A percentile compares a stretch with the other conserved stretches of the same genome.
phyloP scores from a whole-genome alignment of 768 basidiomycete genomes.

The Pleurotus sapidus region DNA sequence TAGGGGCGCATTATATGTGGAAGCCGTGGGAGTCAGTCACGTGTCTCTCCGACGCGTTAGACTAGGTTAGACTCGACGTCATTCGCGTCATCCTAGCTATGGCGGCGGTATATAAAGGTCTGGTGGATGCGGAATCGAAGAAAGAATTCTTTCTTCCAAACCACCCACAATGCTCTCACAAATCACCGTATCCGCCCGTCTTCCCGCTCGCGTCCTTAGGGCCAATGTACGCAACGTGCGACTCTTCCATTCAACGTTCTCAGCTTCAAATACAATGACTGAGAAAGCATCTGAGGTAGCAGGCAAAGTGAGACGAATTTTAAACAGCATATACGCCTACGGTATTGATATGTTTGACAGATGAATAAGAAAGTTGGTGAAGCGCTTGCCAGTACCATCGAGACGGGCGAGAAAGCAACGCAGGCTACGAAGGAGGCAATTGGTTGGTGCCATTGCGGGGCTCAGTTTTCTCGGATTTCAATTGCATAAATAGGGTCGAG shows the following conservation, averaged over 20 bases:
- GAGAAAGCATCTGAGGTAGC: constrained; percentile 45
- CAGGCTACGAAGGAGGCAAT: constrained; percentile 38
- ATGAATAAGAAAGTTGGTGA: constrained; percentile 43
- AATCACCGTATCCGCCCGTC: not conserved
- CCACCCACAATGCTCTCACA: not conserved
- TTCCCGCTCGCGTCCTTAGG: not conserved
- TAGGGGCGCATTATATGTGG: no score
- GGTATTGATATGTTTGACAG: constrained; percentile 19
- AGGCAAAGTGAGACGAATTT: constrained; percentile 27
- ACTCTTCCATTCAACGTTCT: constrained; percentile 31
- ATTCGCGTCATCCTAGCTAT: not conserved
- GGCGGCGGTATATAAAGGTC: not conserved
- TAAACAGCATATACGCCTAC: not conserved
- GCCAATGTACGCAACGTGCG: constrained; percentile 13
- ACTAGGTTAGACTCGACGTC: not conserved
- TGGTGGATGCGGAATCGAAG: not conserved
- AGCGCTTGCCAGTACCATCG: constrained; percentile 43
- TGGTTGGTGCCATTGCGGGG: constrained; percentile 22
- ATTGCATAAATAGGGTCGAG: constrained; percentile 26
- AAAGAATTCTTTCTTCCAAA: not conserved
- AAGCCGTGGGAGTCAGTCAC: not conserved
- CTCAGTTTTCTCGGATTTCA: not conserved
- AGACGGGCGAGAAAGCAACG: constrained; percentile 41
- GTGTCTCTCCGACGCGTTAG: not conserved
- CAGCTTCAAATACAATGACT: constrained; percentile 33